Percentiles rank a stretch among this genome's conserved stretches.
Evolutionary conservation across 2,329 filamentous ascomycete genomes (phyloP).

Genomic region (Fusarium succisae): DNA sequence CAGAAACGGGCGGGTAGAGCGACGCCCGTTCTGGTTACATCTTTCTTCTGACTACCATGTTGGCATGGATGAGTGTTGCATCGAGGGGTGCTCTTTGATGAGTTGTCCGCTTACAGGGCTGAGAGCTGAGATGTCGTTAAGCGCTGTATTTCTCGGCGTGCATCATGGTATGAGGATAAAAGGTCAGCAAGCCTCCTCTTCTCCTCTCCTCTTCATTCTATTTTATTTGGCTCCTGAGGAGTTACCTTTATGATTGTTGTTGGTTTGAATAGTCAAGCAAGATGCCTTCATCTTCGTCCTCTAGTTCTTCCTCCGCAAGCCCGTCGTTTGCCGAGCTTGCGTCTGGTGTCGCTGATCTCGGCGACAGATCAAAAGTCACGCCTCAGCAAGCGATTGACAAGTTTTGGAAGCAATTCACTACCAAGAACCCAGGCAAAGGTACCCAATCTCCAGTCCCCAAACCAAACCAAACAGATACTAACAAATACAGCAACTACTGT

Average conservation of each 20-base stretch:
- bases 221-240: neutral
- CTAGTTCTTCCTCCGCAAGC: conserved; percentile 14
- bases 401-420: conserved; percentile 78
- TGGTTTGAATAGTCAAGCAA: neutral
- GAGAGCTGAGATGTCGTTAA: neutral
- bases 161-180: conserved; percentile 10
- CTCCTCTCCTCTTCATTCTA: neutral
- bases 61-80: neutral
- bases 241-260: neutral
- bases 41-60: neutral
- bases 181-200: neutral
- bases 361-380: conserved; percentile 55
- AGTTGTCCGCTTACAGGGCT: conserved; percentile 22
- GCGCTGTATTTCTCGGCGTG: neutral
- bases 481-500: conserved; percentile 67
- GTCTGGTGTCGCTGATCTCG: conserved; percentile 4
- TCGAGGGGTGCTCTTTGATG: neutral
- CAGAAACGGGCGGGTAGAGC: neutral
- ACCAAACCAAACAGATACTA: neutral
- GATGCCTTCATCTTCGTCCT: conserved; percentile 20
- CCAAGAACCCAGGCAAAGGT: conserved; percentile 76
- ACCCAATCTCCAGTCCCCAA: neutral
- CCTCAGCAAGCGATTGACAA: conserved; percentile 76
- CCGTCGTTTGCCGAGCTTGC: conserved; percentile 1
- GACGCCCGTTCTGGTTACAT: conserved; percentile 6